Base-by-base conservation (phyloP, 2,329 filamentous ascomycete genomes). In the Alternaria arborescens region DNA sequence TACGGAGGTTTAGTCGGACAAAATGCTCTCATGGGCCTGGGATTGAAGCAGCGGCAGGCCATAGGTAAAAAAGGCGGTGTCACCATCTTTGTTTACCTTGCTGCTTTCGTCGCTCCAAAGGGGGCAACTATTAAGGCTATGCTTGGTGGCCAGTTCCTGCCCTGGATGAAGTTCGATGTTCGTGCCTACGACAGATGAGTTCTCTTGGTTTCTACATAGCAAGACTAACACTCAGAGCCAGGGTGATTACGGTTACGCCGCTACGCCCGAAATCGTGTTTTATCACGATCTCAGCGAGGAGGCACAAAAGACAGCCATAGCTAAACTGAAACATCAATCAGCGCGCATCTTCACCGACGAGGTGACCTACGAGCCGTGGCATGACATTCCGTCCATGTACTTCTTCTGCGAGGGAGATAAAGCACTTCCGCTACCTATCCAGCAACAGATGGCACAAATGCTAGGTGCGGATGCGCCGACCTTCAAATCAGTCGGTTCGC, bases 1-100 rank as follows among this genome's bases (percentile, higher is more conserved):
- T 55, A 55, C n/a, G 53, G 53, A 3, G 53, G 53, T n/a, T 22
- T 55, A 4, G 53, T 55, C 10, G 53, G 53, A 41, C 43, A 55
- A 12, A 55, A 55, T 34, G 43, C 53, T 7, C n/a, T 55, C 18
- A 8, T 18, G 34, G 53, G 43, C 14, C 24, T 55, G 11, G 43
- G 53, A 3, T 40, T 12, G 24, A 48, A 41, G 24, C 53, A 55
- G 43, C 53, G 53, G 12, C 16, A 47, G 24, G 42, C 42, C 20
- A 11, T 8, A 12, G 53, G 53, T 47, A 55, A 55, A 26, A 34
- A 36, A 32, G 53, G 53, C 3, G 53, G 53, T 12, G 53, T 55
- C n/a, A 30, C 47, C 12, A 55, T 55, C 5, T 55, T 48, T 40
- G 43, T 48, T 24, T 55, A 55, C 43, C 43, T 55, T 6, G 34